Conservation (phyloP, 164 flowering plant species). For the Vitis riparia region DNA sequence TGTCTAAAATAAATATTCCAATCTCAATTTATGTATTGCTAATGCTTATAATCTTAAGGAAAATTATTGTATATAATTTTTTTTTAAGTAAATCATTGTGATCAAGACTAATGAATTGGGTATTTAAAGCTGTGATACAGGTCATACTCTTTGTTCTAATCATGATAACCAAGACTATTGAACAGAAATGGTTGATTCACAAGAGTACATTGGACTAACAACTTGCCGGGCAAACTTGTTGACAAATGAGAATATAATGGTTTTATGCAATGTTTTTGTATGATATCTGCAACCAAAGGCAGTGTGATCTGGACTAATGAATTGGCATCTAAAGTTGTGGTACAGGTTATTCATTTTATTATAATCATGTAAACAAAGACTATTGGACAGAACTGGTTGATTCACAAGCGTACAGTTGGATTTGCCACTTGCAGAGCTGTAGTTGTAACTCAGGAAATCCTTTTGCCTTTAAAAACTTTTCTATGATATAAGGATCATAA, state of each 20-base stretch:
- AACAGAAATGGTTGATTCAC: constrained; percentile 44
- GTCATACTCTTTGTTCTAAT: constrained; percentile 46
- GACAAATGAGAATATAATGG: constrained; percentile 5
- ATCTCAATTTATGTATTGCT: constrained; percentile 30
- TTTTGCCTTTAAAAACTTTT: not conserved
- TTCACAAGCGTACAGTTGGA: constrained; percentile 25
- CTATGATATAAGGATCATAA: constrained; percentile 7
- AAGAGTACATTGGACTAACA: constrained; percentile 24
- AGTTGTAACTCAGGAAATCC: not conserved
- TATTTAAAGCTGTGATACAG: constrained; percentile 66
- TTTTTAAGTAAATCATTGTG: constrained; percentile 20
- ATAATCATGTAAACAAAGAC: constrained; percentile 50
- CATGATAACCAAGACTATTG: constrained; percentile 40
- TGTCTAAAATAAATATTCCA: constrained; percentile 42
- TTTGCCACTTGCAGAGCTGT: constrained; percentile 14
- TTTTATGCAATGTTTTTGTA: constrained; percentile 2
- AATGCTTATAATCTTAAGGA: constrained; percentile 27
- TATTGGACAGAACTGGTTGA: constrained; percentile 44
- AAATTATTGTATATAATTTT: constrained; percentile 12
- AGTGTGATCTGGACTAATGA: constrained; percentile 1
- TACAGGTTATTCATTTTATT: constrained; percentile 15
- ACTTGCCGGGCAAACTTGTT: constrained; percentile 12
- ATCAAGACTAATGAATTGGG: constrained; percentile 56
- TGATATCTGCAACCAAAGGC: constrained; percentile 15
- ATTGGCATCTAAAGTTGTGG: not conserved